Evolutionary conservation across 2,329 filamentous ascomycete genomes (phyloP), one percentile per base, ranked within the genome.

Genomic region (Cordyceps cicadae): DNA sequence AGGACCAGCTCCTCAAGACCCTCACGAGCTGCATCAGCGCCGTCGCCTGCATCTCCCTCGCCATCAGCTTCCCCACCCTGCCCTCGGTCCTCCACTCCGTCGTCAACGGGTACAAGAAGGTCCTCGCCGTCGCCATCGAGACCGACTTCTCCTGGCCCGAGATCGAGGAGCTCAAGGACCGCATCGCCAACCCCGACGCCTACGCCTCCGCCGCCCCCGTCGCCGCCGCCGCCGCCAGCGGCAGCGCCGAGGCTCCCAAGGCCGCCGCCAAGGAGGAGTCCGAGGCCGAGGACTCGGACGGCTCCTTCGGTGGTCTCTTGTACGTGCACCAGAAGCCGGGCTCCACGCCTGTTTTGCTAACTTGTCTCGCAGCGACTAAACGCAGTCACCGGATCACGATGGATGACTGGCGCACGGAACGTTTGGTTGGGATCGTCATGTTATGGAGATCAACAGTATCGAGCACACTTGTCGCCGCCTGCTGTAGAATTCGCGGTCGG

Each of bases 131-230:
- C 71, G 95, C 94, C 72, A 77, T 99, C 72, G 85, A 87, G 79
- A 97, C 90, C 70, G 92, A 96, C 69, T 88, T 88, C 84, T 88
- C 86, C 79, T 99, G 94, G 93, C 87, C 92, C 71, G 91, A 90
- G 79, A 96, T 99, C 73, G 87, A 95, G 73, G 85, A 96, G 81
- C 89, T 99, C 82, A 99, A 99, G 89, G 94, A 99, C 82, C 92
- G 94, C 77, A 97, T 99, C 73, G 91, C 91, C 81, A 97, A 99
- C 87, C 95, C 95, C 70, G 94, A 99, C 60, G 91, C 91, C 60
- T 99, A 97, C 77, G 94, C 93, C 67, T 76, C 90, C 54, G 82
- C 92, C 67, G 91, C 88, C 67, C 91, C 93, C 62, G 85, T 75
- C 66, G 88, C 87, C 61, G 81, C 80, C 63, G 80, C 84, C 61